Evolutionary conservation across 2,329 filamentous ascomycete genomes (phyloP).

Genomic region (Epichloe elymi): DNA sequence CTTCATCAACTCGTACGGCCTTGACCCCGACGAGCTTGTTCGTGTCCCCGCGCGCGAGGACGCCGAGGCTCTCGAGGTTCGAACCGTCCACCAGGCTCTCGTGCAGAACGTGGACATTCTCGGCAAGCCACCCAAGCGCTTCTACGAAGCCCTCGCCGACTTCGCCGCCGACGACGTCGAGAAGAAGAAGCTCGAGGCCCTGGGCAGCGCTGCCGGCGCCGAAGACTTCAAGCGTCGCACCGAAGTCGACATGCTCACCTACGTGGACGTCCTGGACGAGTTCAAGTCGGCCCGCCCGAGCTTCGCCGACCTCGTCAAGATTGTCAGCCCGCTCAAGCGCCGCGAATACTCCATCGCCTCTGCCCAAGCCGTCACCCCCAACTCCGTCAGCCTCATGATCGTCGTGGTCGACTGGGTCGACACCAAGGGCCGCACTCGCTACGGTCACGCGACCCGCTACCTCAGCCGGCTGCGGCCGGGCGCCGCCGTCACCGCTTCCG

Average conservation of each 20-base stretch:
- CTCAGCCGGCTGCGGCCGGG: slow-evolving; percentile 65
- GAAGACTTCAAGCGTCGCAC: slow-evolving; percentile 84
- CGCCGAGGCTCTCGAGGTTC: slow-evolving; percentile 59
- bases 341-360: slow-evolving; percentile 99
- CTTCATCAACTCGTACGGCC: slow-evolving; percentile 83
- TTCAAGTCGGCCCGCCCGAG: slow-evolving; percentile 78
- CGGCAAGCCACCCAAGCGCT: slow-evolving; percentile 90
- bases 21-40: slow-evolving; percentile 73
- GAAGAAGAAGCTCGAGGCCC: slow-evolving; percentile 62
- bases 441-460: slow-evolving; percentile 87
- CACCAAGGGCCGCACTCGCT: slow-evolving; percentile 71
- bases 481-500: slow-evolving; percentile 71
- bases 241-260: slow-evolving; percentile 85
- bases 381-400: slow-evolving; percentile 84
- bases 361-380: slow-evolving; percentile 86
- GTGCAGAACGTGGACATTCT: slow-evolving; percentile 93
- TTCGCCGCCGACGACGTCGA: slow-evolving; percentile 75
- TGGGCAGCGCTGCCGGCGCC: slow-evolving; percentile 68
- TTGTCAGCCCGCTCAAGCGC: slow-evolving; percentile 86
- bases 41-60: slow-evolving; percentile 83
- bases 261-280: slow-evolving; percentile 78
- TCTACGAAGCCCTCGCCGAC: slow-evolving; percentile 85
- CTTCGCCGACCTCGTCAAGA: slow-evolving; percentile 78
- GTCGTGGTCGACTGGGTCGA: slow-evolving; percentile 96
- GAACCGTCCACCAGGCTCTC: slow-evolving; percentile 85